Evolutionary conservation across 2,329 filamentous ascomycete species (phyloP).

Genomic region (Sclerotinia minor): DNA sequence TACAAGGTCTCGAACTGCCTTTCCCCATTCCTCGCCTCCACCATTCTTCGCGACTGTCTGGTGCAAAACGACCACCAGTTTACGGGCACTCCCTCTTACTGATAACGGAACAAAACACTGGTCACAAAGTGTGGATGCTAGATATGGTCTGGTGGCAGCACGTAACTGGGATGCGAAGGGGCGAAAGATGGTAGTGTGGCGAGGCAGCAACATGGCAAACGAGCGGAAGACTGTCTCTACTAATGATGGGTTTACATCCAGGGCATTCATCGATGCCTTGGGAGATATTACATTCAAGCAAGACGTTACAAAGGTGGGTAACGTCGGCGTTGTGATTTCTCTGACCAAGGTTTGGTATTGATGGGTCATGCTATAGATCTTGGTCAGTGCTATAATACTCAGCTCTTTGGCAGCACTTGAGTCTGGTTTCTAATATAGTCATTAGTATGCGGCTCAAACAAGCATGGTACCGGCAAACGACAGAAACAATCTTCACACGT

Average conservation of each 20-base stretch:
- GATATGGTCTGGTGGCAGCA: slow-evolving; percentile 56
- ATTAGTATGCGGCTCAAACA: slow-evolving; percentile 5
- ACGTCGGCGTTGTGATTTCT: slow-evolving; percentile 58
- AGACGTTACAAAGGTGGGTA: slow-evolving; percentile 29
- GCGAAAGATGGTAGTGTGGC: slow-evolving; percentile 80
- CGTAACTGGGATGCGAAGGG: slow-evolving; percentile 71
- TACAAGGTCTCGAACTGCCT: slow-evolving; percentile 61
- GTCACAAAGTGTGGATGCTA: slow-evolving; percentile 64
- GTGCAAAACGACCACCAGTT: slow-evolving; percentile 69
- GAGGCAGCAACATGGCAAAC: slow-evolving; percentile 70
- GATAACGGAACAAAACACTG: slow-evolving; percentile 50
- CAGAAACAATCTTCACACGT: slow-evolving; percentile 29
- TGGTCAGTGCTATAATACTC: slow-evolving; percentile 72
- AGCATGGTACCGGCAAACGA: slow-evolving; percentile 25
- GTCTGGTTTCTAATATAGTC: slow-evolving; percentile 66
- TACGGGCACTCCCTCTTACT: slow-evolving; percentile 59
- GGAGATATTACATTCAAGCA: slow-evolving; percentile 66
- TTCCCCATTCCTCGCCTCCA: slow-evolving; percentile 75
- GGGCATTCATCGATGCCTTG: slow-evolving; percentile 42
- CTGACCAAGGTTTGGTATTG: slow-evolving; percentile 79
- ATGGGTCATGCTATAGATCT: slow-evolving; percentile 81
- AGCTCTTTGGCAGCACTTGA: slow-evolving; percentile 73
- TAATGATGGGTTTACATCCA: slow-evolving; percentile 50
- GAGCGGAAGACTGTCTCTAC: slow-evolving; percentile 70
- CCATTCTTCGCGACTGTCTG: slow-evolving; percentile 80